Conservation (phyloP, 2,329 filamentous ascomycete genomes). For the Botrytis galanthina region DNA sequence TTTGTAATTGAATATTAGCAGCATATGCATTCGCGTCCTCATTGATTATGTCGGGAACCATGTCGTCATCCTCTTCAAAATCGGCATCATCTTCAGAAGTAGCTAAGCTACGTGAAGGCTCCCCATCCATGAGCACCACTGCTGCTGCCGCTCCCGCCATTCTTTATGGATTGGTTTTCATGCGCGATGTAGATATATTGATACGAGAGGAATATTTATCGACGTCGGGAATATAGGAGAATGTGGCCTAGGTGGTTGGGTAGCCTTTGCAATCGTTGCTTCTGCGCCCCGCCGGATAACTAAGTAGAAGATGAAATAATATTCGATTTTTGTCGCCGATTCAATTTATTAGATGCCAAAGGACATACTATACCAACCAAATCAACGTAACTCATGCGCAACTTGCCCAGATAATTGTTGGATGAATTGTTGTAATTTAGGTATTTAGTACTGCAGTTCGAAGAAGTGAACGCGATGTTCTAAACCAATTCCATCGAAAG, state of each 20-base stretch:
- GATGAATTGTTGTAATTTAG: conserved; percentile 20
- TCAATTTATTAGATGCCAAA: conserved; percentile 3
- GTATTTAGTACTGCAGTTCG: conserved; percentile 7
- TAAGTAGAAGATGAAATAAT: background rate
- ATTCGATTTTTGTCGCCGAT: background rate
- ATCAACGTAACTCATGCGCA: background rate
- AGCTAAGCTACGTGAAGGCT: conserved; percentile 38
- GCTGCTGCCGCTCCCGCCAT: conserved; percentile 20
- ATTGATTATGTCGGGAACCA: conserved; percentile 30
- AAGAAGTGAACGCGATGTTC: conserved; percentile 32
- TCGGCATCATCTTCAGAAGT: conserved; percentile 40
- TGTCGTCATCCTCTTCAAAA: conserved; percentile 40
- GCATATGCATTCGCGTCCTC: conserved; percentile 37
- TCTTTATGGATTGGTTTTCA: conserved; percentile 18
- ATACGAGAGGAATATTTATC: background rate
- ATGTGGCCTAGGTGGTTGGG: background rate
- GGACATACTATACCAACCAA: background rate
- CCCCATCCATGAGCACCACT: conserved; percentile 35
- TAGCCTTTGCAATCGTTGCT: background rate
- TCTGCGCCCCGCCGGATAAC: conserved; percentile 4
- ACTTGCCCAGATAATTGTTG: conserved; percentile 21
- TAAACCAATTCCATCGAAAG: conserved; percentile 25
- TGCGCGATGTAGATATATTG: conserved; percentile 5
- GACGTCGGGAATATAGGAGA: background rate
- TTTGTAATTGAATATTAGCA: conserved; percentile 39